Conservation (phyloP, 2,329 filamentous ascomycete genomes). For the Fusarium domesticum region DNA sequence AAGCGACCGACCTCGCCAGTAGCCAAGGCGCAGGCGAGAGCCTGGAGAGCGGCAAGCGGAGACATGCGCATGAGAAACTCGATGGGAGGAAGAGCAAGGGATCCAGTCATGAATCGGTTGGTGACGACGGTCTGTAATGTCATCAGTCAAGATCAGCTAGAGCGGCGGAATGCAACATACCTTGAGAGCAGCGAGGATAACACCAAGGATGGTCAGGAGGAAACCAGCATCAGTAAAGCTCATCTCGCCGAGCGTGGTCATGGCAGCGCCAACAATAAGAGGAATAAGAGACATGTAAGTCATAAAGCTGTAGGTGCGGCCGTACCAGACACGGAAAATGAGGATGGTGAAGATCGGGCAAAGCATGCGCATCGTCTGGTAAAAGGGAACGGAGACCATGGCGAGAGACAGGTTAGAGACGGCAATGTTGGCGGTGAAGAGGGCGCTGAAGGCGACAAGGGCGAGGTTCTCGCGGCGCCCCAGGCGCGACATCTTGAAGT, state of each 20-base stretch:
- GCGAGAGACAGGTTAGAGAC: constrained; percentile 61
- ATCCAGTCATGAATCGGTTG: constrained; percentile 62
- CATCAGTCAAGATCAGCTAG: constrained; percentile 15
- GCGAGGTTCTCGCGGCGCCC: constrained; percentile 51
- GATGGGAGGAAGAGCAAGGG: constrained; percentile 54
- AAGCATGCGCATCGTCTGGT: constrained; percentile 61
- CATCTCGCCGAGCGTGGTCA: constrained; percentile 62
- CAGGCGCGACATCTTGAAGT: constrained; percentile 52
- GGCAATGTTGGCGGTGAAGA: constrained; percentile 63
- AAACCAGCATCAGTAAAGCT: constrained; percentile 58
- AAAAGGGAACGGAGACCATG: constrained; percentile 63
- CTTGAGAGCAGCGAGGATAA: constrained; percentile 55
- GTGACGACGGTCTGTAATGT: constrained; percentile 53
- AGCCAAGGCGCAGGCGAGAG: constrained; percentile 48
- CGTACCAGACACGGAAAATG: constrained; percentile 57
- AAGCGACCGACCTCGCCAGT: constrained; percentile 51
- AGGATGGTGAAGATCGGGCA: constrained; percentile 60
- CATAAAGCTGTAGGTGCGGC: constrained; percentile 51
- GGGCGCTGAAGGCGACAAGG: constrained; percentile 56
- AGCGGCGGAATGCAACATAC: constrained; percentile 27
- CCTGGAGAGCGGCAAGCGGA: constrained; percentile 56
- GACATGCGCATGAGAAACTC: constrained; percentile 63
- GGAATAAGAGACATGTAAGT: constrained; percentile 61
- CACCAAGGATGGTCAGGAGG: constrained; percentile 52
- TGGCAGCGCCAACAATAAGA: constrained; percentile 56